Base-by-base conservation (phyloP, 352 stramenopile species). In the Phytopythium delawarense region DNA sequence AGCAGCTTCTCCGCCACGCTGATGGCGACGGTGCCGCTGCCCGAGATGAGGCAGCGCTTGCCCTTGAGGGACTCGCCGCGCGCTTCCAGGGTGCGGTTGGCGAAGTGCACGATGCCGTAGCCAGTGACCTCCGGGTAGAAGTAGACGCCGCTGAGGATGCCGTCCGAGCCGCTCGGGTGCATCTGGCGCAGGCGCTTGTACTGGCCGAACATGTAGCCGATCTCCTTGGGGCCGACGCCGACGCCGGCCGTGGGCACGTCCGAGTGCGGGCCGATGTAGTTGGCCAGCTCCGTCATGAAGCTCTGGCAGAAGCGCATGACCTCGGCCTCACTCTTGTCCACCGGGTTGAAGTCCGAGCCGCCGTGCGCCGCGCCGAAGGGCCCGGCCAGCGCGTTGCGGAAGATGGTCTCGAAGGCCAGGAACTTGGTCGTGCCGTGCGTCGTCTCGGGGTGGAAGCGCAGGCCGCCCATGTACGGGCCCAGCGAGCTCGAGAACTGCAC, bases 271-370 rank as follows among this genome's bases (percentile, higher is more conserved):
- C 96, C 97, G 70, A 99, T 98, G 82, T 99, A 99, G 71, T 99
- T 99, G 63, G 90, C 87, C 54, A 99, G 76, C 71, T 99, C 97
- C 2, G 94, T 99, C 94, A 99, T 98, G 78, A 98, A 99, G 46
- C 81, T 96, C 79, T 99, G 96, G 68, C 96, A 99, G 74, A 99
- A 99, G 52, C 96, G 86, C 82, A 99, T 97, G 65, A 99, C 96
- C 70, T 99, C 97, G 28, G 90, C 85, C 73, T 99, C 96, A 57
- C 81, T 97, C 78, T 99, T 99, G 76, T 98, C 92, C 62, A 97
- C 81, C 9, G 97, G 96, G 75, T 99, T 98, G 65, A 99, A 99
- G 71, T 99, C 97, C 37, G 92, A 96, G 56, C 94, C 95, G 63
- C 94, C 93, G 69, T 97, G 92, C 15, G 86, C 86, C 20, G 73